Base-by-base conservation (phyloP, 768 basidiomycete species). In the Candolleomyces eurysporus region DNA sequence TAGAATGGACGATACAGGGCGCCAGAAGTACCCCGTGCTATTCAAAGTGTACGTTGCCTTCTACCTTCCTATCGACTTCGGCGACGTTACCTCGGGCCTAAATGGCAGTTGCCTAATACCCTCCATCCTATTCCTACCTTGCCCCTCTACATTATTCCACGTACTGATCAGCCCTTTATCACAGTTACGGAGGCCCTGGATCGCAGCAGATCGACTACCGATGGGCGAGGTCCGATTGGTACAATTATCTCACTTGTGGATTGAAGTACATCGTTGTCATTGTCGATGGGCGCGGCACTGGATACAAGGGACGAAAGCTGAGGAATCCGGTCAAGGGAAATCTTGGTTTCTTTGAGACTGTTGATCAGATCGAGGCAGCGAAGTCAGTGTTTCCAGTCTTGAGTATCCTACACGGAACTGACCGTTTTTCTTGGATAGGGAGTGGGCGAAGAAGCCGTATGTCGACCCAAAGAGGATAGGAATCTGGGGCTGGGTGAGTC, bases 401-500 rank as follows among this genome's bases (percentile, higher is more conserved):
- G 26, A 53, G 14, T 57, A 32, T 42, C 19, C 31, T 19, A 40
- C 17, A 43, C 11, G 46, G 39, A 57, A 40, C 46, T 59, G 55
- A 55, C 46, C 10, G 52, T 42, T 31, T 39, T 57, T 46, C 22
- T 32, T 45, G 49, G 31, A 22, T 61, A 92, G 92, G 59, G 76
- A 88, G 51, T 97, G 94, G 92, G 92, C 90, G 2, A 80, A 86
- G 65, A 92, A 91, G 73, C 79, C 84, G 16, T 98, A 98, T 70
- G 90, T 98, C 1, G 97, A 99, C 72, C 79, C 85, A 43, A 86
- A 84, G 71, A 80, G 94, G 49, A 91, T 98, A 51, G 97, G 96
- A 0, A 90, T 98, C 55, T 98, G 96, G 96, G 97, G 97, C 48
- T 98, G 97, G 96, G 93, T 94, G 63, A 71, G 90, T 76, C 13